Conservation (phyloP, 176 grass and related monocot species). For the Hyparrhenia diplandra region DNA sequence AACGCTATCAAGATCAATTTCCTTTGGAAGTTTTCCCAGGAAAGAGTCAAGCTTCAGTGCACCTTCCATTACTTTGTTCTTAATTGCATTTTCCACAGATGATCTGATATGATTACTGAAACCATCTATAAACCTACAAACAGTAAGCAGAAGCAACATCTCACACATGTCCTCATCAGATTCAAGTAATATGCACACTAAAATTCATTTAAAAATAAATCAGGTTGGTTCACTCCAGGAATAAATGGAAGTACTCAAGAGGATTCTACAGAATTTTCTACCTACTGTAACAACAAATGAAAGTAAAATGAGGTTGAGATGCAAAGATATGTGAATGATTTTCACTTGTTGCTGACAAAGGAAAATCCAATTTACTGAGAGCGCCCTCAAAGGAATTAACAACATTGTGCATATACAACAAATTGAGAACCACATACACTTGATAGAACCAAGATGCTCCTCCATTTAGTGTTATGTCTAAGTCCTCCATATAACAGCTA, state of each 20-base stretch:
- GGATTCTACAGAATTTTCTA: not conserved
- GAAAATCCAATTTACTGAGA: not conserved
- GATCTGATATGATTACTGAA: conserved; percentile 78
- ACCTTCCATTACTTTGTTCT: conserved; percentile 64
- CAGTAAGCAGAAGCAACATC: conserved; percentile 10
- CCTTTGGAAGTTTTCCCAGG: conserved; percentile 63
- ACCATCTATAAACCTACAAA: conserved; percentile 73
- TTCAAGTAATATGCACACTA: not conserved
- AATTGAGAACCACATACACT: conserved; percentile 46
- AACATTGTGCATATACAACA: not conserved
- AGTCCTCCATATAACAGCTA: conserved; percentile 71
- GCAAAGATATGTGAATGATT: not conserved
- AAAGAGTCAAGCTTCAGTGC: conserved; percentile 68
- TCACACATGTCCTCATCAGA: not conserved
- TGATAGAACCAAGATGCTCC: conserved; percentile 98
- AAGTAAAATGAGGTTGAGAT: not conserved
- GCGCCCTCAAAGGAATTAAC: not conserved
- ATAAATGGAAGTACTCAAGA: not conserved
- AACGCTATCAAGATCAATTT: conserved; percentile 72
- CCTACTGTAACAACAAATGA: not conserved
- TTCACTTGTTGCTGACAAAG: not conserved
- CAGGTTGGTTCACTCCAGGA: not conserved
- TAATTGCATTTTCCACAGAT: conserved; percentile 77
- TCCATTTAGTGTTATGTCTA: conserved; percentile 65
- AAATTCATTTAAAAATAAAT: conserved; percentile 6